These are phyloP conservation scores for Pseudocercospora fuligena DNA, from an alignment of 2,329 filamentous ascomycete species.

Conservation along the genomic window DNA sequence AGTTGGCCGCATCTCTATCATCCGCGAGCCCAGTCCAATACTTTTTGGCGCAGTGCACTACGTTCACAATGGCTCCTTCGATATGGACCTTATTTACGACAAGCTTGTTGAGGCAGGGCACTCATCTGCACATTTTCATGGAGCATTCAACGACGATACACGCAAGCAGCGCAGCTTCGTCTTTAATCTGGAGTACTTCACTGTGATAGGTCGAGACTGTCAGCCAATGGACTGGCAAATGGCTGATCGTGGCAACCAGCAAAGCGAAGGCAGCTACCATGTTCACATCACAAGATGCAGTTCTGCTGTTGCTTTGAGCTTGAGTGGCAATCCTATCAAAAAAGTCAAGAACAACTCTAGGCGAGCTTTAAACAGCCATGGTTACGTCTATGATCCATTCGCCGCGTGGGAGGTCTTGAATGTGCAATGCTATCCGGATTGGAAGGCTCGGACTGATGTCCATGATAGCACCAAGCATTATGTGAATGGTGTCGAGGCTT, in stretches of 20 bases:
- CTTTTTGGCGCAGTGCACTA: slow-evolving; percentile 65
- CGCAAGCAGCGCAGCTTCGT: slow-evolving; percentile 63
- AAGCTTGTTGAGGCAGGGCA: slow-evolving; percentile 57
- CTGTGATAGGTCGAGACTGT: slow-evolving; percentile 61
- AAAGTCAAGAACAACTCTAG: slow-evolving; percentile 57
- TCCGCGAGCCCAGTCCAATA: slow-evolving; percentile 65
- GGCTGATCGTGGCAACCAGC: slow-evolving; percentile 49
- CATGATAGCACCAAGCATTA: slow-evolving; percentile 62
- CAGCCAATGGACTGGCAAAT: slow-evolving; percentile 65
- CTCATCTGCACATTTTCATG: slow-evolving; percentile 46
- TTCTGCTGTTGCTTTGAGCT: slow-evolving; percentile 63
- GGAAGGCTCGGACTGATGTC: slow-evolving; percentile 60
- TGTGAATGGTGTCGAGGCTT: slow-evolving; percentile 65
- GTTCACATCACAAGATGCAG: slow-evolving; percentile 65
- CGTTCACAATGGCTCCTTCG: slow-evolving; percentile 62
- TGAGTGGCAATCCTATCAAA: slow-evolving; percentile 58
- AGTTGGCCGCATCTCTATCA: slow-evolving; percentile 64
- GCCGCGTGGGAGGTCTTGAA: slow-evolving; percentile 65
- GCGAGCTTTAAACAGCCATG: slow-evolving; percentile 54
- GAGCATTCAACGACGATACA: slow-evolving; percentile 53
- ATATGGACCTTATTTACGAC: slow-evolving; percentile 65
- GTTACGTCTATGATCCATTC: slow-evolving; percentile 63
- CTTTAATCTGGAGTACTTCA: slow-evolving; percentile 70
- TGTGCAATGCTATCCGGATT: slow-evolving; percentile 65
- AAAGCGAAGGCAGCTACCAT: slow-evolving; percentile 51